Conservation (phyloP, 2,329 filamentous ascomycete species). For the Didymella pinodella region DNA sequence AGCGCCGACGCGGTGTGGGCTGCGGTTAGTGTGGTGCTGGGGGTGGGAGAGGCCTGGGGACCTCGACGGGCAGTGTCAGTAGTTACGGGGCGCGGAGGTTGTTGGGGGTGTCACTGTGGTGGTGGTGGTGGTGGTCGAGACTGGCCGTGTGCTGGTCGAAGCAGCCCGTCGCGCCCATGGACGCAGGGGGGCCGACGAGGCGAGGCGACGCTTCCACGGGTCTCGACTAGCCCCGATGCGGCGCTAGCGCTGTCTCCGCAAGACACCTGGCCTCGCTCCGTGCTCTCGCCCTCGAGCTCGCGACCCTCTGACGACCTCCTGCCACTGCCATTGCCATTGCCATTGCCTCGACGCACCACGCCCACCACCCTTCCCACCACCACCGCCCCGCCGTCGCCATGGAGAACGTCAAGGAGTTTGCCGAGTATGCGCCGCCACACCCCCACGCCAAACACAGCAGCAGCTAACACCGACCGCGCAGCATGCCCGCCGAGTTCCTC, state of each 20-base stretch:
- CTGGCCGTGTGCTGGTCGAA: slow-evolving; percentile 7
- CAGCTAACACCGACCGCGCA: slow-evolving; percentile 36
- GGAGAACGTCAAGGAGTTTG: slow-evolving; percentile 73
- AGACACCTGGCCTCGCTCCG: slow-evolving; percentile 40
- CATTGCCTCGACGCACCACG: slow-evolving; percentile 17
- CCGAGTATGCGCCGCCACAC: slow-evolving; percentile 58
- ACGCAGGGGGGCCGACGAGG: slow-evolving; percentile 18
- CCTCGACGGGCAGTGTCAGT: slow-evolving; percentile 1
- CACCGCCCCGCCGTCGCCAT: slow-evolving; percentile 57
- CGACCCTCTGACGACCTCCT: slow-evolving; percentile 23
- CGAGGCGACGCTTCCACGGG: slow-evolving; percentile 15
- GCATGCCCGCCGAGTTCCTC: slow-evolving; percentile 52
- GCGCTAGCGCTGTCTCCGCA: slow-evolving; percentile 29
- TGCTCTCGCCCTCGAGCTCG: slow-evolving; percentile 28
- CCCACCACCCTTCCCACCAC: background rate
- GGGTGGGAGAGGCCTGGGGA: background rate
- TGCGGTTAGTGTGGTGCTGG: slow-evolving; percentile 5
- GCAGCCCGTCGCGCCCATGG: slow-evolving; percentile 25
- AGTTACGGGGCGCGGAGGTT: too few species aligned
- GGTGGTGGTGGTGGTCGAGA: too few species aligned
- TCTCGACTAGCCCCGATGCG: slow-evolving; percentile 22
- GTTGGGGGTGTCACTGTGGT: too few species aligned
- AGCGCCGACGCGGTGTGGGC: background rate
- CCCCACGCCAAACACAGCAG: background rate
- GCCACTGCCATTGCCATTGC: background rate